Evolutionary conservation across 495 filamentous ascomycete genomes (phyloP).

Genomic region (Daldinia caldariorum): DNA sequence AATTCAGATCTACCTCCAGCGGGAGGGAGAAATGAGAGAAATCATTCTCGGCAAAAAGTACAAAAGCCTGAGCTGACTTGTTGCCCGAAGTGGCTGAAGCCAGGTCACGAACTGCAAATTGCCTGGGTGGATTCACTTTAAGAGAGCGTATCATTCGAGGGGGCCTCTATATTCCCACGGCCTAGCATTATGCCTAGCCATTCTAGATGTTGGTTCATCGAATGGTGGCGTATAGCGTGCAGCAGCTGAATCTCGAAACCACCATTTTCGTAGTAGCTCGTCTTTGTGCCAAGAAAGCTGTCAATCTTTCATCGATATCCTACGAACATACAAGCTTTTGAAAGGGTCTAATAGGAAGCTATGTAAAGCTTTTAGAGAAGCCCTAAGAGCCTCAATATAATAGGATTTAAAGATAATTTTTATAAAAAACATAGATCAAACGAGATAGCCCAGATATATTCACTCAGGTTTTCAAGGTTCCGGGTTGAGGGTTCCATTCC

Average conservation of each 20-base stretch:
- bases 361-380: background rate
- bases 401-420: background rate
- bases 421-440: background rate
- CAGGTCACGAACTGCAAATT: conserved; percentile 20
- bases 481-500: too few relatives aligned
- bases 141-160: conserved; percentile 15
- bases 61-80: conserved; percentile 20
- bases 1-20: background rate
- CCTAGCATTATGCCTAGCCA: conserved; percentile 29
- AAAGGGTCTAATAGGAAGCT: background rate
- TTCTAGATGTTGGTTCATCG: conserved; percentile 37
- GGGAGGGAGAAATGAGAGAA: conserved; percentile 1
- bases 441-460: conserved; percentile 9
- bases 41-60: background rate
- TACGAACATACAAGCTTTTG: conserved; percentile 5
- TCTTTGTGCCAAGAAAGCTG: conserved; percentile 28
- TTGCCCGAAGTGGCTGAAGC: conserved; percentile 23
- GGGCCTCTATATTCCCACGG: conserved; percentile 19
- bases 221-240: conserved; percentile 43
- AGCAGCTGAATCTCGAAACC: conserved; percentile 41
- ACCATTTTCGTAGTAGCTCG: conserved; percentile 31
- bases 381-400: background rate
- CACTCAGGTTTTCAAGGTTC: background rate
- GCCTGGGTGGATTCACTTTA: conserved; percentile 15
- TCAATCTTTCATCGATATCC: conserved; percentile 16